Conservation (phyloP, 805 yeast genomes). For the Nakazawaea populi region DNA sequence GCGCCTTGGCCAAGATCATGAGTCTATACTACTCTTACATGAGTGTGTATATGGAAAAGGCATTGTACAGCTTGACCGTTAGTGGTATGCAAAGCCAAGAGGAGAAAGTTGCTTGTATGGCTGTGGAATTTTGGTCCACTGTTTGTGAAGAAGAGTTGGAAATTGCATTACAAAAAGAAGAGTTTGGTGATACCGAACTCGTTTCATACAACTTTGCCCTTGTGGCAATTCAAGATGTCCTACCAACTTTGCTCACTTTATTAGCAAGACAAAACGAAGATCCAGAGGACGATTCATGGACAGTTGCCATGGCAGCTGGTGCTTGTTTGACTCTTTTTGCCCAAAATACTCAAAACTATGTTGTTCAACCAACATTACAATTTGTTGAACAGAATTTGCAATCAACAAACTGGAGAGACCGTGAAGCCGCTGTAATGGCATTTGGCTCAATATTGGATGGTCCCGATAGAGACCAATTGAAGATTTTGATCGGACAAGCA, state of each 20-base stretch:
- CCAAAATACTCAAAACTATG: constrained; percentile 79
- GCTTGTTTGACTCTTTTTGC: constrained; percentile 94
- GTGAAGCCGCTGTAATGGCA: constrained; percentile 99
- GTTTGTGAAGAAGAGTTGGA: constrained; percentile 97
- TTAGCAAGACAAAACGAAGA: constrained; percentile 89
- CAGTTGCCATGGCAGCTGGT: constrained; percentile 98
- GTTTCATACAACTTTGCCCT: constrained; percentile 76
- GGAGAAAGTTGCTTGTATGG: constrained; percentile 93
- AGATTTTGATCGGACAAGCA: constrained; percentile 71
- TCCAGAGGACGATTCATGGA: constrained; percentile 95
- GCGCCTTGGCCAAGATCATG: constrained; percentile 91
- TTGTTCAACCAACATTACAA: constrained; percentile 76
- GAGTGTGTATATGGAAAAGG: constrained; percentile 97
- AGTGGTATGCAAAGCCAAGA: constrained; percentile 82
- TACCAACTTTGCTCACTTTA: constrained; percentile 77
- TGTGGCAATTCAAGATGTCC: constrained; percentile 75
- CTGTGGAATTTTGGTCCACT: constrained; percentile 98
- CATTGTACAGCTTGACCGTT: constrained; percentile 83
- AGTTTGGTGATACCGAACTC: constrained; percentile 47
- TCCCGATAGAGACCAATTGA: constrained; percentile 70
- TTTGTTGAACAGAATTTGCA: constrained; percentile 76
- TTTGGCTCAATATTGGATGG: constrained; percentile 97
- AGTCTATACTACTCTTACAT: constrained; percentile 80
- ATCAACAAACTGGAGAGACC: constrained; percentile 66
- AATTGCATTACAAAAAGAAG: constrained; percentile 62